Base-by-base conservation (phyloP, 129 eudicot species). In the Helichrysum umbraculigerum region DNA sequence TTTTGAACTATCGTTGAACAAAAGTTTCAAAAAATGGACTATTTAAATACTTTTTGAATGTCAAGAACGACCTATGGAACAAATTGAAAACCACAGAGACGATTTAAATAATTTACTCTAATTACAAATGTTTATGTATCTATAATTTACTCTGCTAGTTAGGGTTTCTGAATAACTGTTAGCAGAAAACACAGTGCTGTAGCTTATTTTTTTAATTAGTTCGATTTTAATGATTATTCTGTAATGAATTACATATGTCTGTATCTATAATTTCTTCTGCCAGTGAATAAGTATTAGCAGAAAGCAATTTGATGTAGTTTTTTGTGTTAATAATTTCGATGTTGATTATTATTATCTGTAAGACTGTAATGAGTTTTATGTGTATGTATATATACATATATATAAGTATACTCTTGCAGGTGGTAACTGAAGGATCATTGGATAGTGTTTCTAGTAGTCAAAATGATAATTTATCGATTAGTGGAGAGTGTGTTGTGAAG, bases 351-450 rank as follows among this genome's bases (percentile, higher is more conserved):
- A 57, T 20, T 16, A 51, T 7, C 14, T 10, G 10, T 51, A 5
- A 0, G 28, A 25, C 28, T 19, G 25, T 56, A 56, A 56, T 19
- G 61, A 56, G n/a, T 0, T 17, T 2, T 56, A n/a, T n/a, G 2
- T 57, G 29, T 20, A 19, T 20, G 25, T 57, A 6, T 19, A 1
- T 4, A 8, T 47, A 42, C 1, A 50, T 47, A 7, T 41, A 14
- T 59, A 22, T 60, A 17, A 16, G 2, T 61, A 74, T 14, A 0
- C 25, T 56, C 15, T 76, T 41, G 15, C 82, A 84, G 85, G 42
- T 72, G 47, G 78, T 14, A 76, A 32, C 30, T 19, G 73, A 72
- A 59, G 82, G 33, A 17, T 57, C 76, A 79, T 66, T 10, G 67
- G 78, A 19, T 17, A 14, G 60, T 56, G 61, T 19, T 75, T 71